A percentile compares a stretch with the other conserved stretches of the same genome.
Evolutionary conservation across 192 early-diverging fungal species (phyloP).

Genomic region (Podila minutissima): DNA sequence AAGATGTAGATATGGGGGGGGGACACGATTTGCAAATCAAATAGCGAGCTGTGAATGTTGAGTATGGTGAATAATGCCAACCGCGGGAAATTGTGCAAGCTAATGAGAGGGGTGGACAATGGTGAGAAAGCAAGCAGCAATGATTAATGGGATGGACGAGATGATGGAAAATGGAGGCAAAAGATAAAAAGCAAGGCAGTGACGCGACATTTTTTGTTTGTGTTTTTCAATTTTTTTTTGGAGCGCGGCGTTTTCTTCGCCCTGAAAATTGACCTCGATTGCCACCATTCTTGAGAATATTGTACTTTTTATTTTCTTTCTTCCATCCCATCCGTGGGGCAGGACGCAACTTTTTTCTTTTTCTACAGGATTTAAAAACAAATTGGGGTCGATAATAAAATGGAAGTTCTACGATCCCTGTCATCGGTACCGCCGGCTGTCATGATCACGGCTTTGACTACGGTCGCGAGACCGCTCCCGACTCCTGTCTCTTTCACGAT

Average conservation of each 20-base stretch:
- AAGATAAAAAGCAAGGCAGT: not conserved
- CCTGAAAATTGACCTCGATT: too few species aligned
- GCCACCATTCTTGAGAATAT: too few species aligned
- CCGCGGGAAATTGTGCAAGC: not conserved
- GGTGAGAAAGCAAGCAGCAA: not conserved
- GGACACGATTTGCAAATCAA: not conserved
- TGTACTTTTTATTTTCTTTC: too few species aligned
- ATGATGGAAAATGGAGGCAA: not conserved
- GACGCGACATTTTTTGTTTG: slow-evolving; percentile 2
- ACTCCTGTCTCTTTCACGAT: slow-evolving; percentile 35
- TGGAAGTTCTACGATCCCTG: not conserved
- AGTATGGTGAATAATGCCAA: not conserved
- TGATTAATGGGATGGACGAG: not conserved
- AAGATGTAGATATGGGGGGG: slow-evolving; percentile 1
- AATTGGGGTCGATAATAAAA: not conserved
- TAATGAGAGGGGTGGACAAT: not conserved
- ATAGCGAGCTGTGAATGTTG: not conserved
- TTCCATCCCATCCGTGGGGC: too few species aligned
- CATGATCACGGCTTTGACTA: slow-evolving; percentile 34
- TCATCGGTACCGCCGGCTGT: slow-evolving; percentile 42
- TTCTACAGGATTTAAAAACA: not conserved
- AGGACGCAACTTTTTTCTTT: not conserved
- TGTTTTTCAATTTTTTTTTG: not conserved
- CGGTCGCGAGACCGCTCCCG: slow-evolving; percentile 37
- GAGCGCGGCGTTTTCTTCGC: not conserved